Percentiles rank a stretch among this genome's conserved stretches.
phyloP scores from a whole-genome alignment of 2,329 filamentous ascomycete species.

The Nothomitra cinnamomea region DNA sequence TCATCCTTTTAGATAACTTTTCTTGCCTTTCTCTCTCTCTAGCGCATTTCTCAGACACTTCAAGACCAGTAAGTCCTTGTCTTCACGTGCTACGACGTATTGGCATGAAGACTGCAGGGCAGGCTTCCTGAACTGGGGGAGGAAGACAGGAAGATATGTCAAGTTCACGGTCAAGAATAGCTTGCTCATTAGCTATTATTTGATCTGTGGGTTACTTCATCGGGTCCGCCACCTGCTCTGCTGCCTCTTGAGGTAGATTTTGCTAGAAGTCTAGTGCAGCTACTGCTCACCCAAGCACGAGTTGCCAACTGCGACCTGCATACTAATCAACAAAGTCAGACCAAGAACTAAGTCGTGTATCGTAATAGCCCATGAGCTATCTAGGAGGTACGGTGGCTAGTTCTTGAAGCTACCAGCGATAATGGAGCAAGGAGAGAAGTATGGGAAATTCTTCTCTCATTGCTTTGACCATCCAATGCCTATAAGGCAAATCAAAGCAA shows the following conservation, averaged over 20 bases:
- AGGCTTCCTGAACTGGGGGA: neutral
- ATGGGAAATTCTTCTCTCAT: neutral
- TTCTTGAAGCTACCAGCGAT: neutral
- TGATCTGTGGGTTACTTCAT: neutral
- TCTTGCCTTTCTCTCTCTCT: neutral
- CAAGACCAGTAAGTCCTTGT: neutral
- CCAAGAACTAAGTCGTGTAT: neutral
- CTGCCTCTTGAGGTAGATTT: too few species aligned
- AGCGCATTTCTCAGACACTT: neutral
- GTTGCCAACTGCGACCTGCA: neutral
- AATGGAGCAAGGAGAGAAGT: neutral
- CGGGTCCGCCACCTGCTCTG: neutral
- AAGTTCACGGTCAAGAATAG: neutral
- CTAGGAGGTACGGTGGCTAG: neutral
- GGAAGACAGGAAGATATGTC: neutral
- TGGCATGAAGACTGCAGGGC: neutral
- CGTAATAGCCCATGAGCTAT: neutral
- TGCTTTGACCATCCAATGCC: neutral
- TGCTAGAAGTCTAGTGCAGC: neutral
- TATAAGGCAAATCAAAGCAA: neutral
- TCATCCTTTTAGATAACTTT: neutral
- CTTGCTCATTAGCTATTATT: neutral
- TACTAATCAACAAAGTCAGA: neutral
- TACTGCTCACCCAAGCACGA: neutral
- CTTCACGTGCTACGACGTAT: neutral